Conservation (phyloP, 2,329 filamentous ascomycete species). For the Beauveria australis region DNA sequence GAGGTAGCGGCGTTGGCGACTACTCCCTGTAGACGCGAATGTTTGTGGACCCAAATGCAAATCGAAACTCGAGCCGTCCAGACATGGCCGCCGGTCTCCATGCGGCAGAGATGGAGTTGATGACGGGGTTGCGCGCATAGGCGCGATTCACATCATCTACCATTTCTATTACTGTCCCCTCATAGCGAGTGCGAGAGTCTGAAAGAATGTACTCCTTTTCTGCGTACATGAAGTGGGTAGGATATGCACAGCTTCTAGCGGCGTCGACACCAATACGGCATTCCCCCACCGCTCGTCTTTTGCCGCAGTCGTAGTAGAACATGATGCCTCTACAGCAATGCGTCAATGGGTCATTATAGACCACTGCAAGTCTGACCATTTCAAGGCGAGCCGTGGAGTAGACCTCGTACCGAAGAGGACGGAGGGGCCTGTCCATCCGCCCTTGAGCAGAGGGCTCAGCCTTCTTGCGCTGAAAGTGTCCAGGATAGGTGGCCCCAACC, state of each 20-base stretch:
- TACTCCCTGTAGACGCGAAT: not conserved
- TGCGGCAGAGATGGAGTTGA: not conserved
- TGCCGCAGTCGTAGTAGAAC: not conserved
- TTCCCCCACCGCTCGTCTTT: not conserved
- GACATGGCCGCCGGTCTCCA: not conserved
- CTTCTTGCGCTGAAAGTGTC: not conserved
- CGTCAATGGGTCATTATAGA: not conserved
- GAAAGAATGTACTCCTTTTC: slow-evolving; percentile 1
- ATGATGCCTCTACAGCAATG: slow-evolving; percentile 1
- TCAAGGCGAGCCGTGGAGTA: slow-evolving; percentile 3
- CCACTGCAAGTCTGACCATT: not conserved
- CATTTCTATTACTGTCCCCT: slow-evolving; percentile 1
- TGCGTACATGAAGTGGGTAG: not conserved
- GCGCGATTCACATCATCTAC: not conserved
- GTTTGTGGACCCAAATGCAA: not conserved
- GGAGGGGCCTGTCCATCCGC: not conserved
- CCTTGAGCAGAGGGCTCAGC: not conserved
- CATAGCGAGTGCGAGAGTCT: not conserved
- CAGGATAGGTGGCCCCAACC: not conserved
- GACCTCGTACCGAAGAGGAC: not conserved
- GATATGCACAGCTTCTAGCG: not conserved
- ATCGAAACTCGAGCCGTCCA: slow-evolving; percentile 1
- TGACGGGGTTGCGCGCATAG: not conserved
- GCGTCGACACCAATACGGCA: slow-evolving; percentile 3
- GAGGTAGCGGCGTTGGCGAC: not conserved